phyloP scores from a whole-genome alignment of 139 green algal genomes.

The Haematococcus lacustris region DNA sequence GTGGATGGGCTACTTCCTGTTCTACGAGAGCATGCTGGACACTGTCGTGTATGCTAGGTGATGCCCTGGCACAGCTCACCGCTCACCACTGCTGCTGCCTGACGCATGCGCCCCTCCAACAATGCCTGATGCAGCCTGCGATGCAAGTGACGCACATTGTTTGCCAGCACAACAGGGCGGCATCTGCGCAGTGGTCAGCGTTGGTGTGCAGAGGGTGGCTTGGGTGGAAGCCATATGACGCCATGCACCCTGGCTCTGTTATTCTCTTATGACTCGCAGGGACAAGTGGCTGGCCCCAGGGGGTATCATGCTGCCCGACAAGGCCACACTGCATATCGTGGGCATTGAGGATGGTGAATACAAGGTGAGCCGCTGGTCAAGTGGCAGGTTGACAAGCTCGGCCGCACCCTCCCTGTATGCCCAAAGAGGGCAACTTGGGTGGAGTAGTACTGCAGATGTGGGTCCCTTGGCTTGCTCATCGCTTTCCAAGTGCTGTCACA shows the following conservation, averaged over 20 bases:
- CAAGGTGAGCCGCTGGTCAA: constrained; percentile 71
- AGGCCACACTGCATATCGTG: constrained; percentile 50
- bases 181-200: no score
- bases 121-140: no score
- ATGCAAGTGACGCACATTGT: no score
- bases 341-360: constrained; percentile 92
- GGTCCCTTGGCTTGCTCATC: neutral
- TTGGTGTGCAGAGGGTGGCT: no score
- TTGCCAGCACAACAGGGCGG: no score
- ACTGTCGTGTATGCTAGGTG: constrained; percentile 72
- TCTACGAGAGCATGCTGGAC: constrained; percentile 88
- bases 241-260: no score
- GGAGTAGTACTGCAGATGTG: neutral
- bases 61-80: no score
- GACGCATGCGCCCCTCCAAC: no score
- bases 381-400: neutral
- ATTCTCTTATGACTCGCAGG: no score
- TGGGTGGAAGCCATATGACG: no score
- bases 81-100: no score
- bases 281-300: constrained; percentile 80
- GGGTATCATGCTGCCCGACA: constrained; percentile 76
- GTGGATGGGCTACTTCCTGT: constrained; percentile 90
- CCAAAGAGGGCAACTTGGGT: neutral
- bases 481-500: neutral
- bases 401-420: neutral